Conservation (phyloP, 1,139 yeast species). For the Sugiyamaella pinicola region DNA sequence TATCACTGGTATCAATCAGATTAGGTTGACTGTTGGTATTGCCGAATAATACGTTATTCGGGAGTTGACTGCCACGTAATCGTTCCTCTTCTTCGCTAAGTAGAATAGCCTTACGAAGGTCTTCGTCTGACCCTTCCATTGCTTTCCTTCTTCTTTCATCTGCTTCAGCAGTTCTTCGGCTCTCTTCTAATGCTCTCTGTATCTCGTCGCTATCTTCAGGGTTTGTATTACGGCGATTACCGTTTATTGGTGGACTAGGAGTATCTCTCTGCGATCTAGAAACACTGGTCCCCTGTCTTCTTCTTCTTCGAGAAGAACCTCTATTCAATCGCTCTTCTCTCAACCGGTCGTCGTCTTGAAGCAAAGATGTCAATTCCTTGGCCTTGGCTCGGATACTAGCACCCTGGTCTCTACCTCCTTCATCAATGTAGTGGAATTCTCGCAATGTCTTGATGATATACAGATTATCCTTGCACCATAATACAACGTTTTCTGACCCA, state of each 20-base stretch:
- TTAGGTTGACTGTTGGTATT: conserved; percentile 37
- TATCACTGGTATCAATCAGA: conserved; percentile 30
- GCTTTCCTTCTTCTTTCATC: conserved; percentile 62
- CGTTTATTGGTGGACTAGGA: conserved; percentile 30
- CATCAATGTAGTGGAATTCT: conserved; percentile 87
- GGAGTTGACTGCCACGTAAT: conserved; percentile 38
- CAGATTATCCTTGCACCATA: conserved; percentile 91
- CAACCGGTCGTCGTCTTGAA: conserved; percentile 83
- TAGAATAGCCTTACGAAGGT: conserved; percentile 76
- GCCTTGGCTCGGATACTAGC: conserved; percentile 88
- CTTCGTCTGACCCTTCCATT: conserved; percentile 60
- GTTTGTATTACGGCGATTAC: conserved; percentile 44
- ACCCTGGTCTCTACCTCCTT: conserved; percentile 82
- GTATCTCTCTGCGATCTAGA: conserved; percentile 25
- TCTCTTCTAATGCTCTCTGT: conserved; percentile 79
- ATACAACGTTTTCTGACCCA: conserved; percentile 89
- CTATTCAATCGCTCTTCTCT: conserved; percentile 67
- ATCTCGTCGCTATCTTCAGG: conserved; percentile 55
- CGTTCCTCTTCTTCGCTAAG: conserved; percentile 87
- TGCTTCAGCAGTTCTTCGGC: conserved; percentile 81
- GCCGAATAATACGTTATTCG: conserved; percentile 20
- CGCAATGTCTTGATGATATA: conserved; percentile 88
- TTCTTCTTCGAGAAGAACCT: conserved; percentile 31
- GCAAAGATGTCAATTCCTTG: conserved; percentile 76
- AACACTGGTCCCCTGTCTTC: conserved; percentile 19